phyloP scores from a whole-genome alignment of 352 stramenopile species.

The Phytopythium vexans region DNA sequence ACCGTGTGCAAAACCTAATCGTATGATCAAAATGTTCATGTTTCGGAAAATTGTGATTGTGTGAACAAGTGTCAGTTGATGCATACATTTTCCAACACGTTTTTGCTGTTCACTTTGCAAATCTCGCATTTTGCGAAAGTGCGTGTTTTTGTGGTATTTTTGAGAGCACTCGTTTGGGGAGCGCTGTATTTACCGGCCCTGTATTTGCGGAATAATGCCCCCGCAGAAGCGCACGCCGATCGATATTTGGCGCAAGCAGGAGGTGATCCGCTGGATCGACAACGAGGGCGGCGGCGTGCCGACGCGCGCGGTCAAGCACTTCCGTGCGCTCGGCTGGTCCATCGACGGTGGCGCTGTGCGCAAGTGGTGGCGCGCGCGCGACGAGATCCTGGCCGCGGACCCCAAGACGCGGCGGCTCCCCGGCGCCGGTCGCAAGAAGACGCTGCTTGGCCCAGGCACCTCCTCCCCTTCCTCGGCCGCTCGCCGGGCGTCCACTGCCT shows the following conservation, averaged over 20 bases:
- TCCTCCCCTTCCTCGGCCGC: not conserved
- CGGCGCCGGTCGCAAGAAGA: slow-evolving; percentile 13
- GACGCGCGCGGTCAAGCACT: slow-evolving; percentile 10
- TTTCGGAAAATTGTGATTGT: too few species aligned
- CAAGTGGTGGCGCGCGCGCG: slow-evolving; percentile 17
- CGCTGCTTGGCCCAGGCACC: not conserved
- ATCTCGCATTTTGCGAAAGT: too few species aligned
- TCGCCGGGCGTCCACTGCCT: not conserved
- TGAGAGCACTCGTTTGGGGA: too few species aligned
- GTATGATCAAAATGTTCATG: too few species aligned
- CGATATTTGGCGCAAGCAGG: slow-evolving; percentile 14
- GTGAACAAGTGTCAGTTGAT: too few species aligned
- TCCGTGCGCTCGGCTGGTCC: slow-evolving; percentile 8
- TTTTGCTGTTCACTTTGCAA: too few species aligned
- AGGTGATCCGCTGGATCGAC: slow-evolving; percentile 15
- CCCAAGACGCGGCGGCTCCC: slow-evolving; percentile 6
- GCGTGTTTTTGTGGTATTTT: too few species aligned
- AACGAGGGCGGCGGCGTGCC: slow-evolving; percentile 9
- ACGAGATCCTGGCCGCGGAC: slow-evolving; percentile 13
- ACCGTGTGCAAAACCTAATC: too few species aligned
- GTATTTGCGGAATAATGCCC: slow-evolving; percentile 4
- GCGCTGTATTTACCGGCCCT: not conserved
- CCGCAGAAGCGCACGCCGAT: slow-evolving; percentile 10
- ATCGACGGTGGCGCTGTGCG: slow-evolving; percentile 14
- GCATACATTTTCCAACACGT: too few species aligned